Conservation (phyloP, 805 yeast species). For the Kuraishia hungarica region DNA sequence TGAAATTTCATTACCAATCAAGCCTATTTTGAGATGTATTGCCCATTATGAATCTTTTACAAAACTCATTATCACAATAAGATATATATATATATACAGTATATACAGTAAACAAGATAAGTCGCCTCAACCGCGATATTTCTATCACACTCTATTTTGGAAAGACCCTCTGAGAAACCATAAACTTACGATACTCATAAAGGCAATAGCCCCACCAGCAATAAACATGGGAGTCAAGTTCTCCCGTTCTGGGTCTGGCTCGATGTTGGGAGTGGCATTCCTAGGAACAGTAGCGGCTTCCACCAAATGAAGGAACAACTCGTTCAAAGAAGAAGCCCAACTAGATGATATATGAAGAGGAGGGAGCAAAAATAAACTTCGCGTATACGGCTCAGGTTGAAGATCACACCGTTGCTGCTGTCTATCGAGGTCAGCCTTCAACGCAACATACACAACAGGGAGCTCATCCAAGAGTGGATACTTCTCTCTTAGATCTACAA, state of each 20-base stretch:
- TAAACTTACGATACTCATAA: conserved; percentile 52
- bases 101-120: too few species aligned
- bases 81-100: too few species aligned
- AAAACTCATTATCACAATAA: too few species aligned
- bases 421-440: conserved; percentile 91
- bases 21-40: too few species aligned
- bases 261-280: conserved; percentile 67
- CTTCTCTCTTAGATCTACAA: conserved; percentile 58
- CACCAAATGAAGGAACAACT: conserved; percentile 76
- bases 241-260: conserved; percentile 52
- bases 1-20: too few species aligned
- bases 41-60: too few species aligned
- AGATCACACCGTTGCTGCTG: conserved; percentile 83
- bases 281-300: conserved; percentile 82
- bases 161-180: conserved; percentile 54
- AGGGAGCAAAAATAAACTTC: conserved; percentile 56
- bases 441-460: conserved; percentile 83
- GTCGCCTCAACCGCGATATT: too few species aligned
- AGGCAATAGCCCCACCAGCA: conserved; percentile 63
- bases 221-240: conserved; percentile 44
- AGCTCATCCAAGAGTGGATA: conserved; percentile 52
- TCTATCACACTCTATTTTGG: conserved; percentile 9
- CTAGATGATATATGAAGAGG: conserved; percentile 87
- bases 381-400: conserved; percentile 84
- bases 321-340: conserved; percentile 84